Conservation (phyloP, 331 rosid genomes). For the Saraca asoca region DNA sequence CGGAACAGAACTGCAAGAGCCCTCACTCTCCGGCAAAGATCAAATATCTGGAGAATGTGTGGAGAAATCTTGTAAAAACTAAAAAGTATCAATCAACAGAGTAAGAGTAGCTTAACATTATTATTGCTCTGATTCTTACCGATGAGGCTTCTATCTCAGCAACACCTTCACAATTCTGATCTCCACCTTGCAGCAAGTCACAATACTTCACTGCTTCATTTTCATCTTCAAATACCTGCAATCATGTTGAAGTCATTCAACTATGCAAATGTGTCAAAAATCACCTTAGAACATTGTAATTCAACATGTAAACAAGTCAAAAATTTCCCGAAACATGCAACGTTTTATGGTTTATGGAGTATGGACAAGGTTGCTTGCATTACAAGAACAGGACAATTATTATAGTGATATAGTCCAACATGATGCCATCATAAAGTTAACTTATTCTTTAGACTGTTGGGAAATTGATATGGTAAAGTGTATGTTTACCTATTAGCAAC, state of each 20-base stretch:
- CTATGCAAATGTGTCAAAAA: neutral
- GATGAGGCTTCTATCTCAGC: slow-evolving; percentile 97
- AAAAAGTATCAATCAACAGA: slow-evolving; percentile 12
- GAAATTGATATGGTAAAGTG: no score
- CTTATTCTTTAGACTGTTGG: no score
- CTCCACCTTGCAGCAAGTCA: slow-evolving; percentile 87
- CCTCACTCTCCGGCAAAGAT: slow-evolving; percentile 84
- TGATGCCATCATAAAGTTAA: no score
- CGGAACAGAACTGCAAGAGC: slow-evolving; percentile 95
- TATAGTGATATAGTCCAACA: no score
- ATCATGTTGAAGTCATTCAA: slow-evolving; percentile 16
- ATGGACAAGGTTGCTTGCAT: no score
- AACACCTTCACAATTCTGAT: slow-evolving; percentile 87
- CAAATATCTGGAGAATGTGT: slow-evolving; percentile 63
- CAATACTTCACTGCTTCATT: slow-evolving; percentile 83
- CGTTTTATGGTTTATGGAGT: no score
- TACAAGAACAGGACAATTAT: no score
- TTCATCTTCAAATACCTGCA: slow-evolving; percentile 91
- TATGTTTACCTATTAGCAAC: no score
- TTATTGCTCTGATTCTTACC: slow-evolving; percentile 45
- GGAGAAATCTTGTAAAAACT: neutral
- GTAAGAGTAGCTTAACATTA: slow-evolving; percentile 1
- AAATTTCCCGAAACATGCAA: no score
- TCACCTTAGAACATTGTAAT: no score
- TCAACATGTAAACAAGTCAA: no score